Evolutionary conservation across 2,329 filamentous ascomycete species (phyloP).

Genomic region (Zasmidium citrigriseum): DNA sequence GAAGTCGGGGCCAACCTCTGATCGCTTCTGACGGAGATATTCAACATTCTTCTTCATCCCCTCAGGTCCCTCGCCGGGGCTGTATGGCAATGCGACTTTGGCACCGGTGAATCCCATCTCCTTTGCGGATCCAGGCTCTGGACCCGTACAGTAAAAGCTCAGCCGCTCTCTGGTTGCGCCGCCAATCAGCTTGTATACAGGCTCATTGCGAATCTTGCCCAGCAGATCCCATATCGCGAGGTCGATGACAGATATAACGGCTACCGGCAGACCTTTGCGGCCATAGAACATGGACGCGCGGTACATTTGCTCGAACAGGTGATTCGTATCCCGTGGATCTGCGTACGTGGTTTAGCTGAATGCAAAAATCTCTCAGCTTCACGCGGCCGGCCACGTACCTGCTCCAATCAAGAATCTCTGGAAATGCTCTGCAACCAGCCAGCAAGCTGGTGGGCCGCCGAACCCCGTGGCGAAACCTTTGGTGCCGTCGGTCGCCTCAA

Average conservation of each 20-base stretch:
- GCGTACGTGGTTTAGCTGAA: background rate
- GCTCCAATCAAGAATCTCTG: conserved; percentile 86
- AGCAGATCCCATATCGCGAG: conserved; percentile 89
- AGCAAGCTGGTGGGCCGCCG: conserved; percentile 88
- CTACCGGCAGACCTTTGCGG: conserved; percentile 84
- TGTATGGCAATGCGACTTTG: conserved; percentile 88
- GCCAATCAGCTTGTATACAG: conserved; percentile 91
- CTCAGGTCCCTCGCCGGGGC: conserved; percentile 79
- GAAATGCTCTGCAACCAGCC: conserved; percentile 92
- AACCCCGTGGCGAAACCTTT: conserved; percentile 93
- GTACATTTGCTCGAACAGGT: conserved; percentile 96
- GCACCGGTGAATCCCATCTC: conserved; percentile 86
- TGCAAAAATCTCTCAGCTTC: background rate
- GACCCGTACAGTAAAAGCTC: conserved; percentile 93
- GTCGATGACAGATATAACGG: conserved; percentile 92
- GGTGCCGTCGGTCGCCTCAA: conserved; percentile 87
- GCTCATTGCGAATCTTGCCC: conserved; percentile 87
- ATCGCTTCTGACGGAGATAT: conserved; percentile 81
- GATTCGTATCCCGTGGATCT: conserved; percentile 88
- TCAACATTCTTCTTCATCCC: conserved; percentile 88
- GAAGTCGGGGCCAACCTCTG: conserved; percentile 83
- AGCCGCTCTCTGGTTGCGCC: conserved; percentile 82
- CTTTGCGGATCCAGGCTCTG: conserved; percentile 77
- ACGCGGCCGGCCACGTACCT: conserved; percentile 41
- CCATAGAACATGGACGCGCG: conserved; percentile 95